phyloP scores from a whole-genome alignment of 2,329 filamentous ascomycete genomes.

The Arthrobotrys musiformis region DNA sequence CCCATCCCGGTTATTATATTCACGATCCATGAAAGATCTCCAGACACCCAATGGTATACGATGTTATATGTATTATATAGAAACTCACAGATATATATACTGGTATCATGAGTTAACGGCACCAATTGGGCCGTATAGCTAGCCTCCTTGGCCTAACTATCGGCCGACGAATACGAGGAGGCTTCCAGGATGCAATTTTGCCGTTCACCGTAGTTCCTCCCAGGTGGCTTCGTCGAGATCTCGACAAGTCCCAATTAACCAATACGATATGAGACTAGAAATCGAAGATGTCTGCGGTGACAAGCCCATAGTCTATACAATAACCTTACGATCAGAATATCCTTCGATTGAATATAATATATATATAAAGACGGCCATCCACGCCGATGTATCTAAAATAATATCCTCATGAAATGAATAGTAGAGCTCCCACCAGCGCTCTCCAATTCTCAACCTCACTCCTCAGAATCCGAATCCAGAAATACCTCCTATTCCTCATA shows the following conservation, averaged over 20 bases:
- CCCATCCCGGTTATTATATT: neutral
- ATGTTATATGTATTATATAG: too few species aligned
- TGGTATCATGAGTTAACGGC: neutral
- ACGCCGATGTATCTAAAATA: too few species aligned
- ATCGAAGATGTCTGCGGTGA: neutral
- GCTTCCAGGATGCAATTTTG: neutral
- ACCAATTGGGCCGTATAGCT: neutral
- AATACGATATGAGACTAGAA: neutral
- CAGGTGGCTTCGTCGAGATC: too few species aligned
- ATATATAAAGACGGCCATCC: constrained; percentile 1
- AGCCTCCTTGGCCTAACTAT: too few species aligned
- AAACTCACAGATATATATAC: too few species aligned
- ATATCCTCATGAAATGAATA: neutral
- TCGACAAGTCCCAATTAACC: neutral
- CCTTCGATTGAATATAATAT: too few species aligned
- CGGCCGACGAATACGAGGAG: constrained; percentile 16
- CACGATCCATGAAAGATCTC: neutral
- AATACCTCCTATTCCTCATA: neutral
- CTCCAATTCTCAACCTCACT: neutral
- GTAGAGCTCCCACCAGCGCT: neutral
- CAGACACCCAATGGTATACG: too few species aligned
- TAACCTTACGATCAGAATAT: too few species aligned
- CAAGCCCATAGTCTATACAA: neutral
- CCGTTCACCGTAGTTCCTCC: neutral
- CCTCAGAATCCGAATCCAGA: too few species aligned